Conservation (phyloP, 148 eudicot genomes). For the Silene uniflora region DNA sequence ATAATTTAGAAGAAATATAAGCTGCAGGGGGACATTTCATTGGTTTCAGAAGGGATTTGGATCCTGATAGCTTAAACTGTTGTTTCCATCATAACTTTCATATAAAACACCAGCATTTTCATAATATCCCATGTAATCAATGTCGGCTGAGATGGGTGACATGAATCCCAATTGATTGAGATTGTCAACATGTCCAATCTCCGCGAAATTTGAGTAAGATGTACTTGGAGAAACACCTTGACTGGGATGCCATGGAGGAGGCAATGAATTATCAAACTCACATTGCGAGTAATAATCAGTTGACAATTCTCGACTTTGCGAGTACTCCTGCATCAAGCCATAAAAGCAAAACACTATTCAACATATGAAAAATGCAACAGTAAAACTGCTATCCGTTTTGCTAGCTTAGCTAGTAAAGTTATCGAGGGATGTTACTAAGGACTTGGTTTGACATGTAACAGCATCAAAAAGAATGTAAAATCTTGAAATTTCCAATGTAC, state of each 20-base stretch:
- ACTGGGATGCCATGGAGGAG: conserved; percentile 29
- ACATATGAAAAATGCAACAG: too few relatives aligned
- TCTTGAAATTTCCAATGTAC: conserved; percentile 23
- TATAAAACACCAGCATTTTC: conserved; percentile 41
- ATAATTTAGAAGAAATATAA: neutral
- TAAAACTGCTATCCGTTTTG: too few relatives aligned
- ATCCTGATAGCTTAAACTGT: conserved; percentile 35
- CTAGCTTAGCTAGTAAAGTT: neutral
- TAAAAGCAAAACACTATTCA: neutral
- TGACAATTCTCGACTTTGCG: conserved; percentile 33
- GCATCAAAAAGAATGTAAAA: neutral
- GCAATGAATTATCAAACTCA: conserved; percentile 37
- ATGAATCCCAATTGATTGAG: conserved; percentile 41
- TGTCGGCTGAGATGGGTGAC: conserved; percentile 38
- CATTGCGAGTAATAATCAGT: conserved; percentile 35
- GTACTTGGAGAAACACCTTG: conserved; percentile 57
- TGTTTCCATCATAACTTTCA: conserved; percentile 40
- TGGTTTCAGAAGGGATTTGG: conserved; percentile 32
- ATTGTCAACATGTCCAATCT: conserved; percentile 48
- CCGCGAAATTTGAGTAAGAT: conserved; percentile 64
- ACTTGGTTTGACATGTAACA: neutral
- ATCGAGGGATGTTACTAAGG: neutral
- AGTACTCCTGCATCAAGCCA: conserved; percentile 44
- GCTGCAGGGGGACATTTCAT: neutral
- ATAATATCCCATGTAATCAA: conserved; percentile 41